Base-by-base conservation (phyloP, 164 flowering plant genomes). In the Piper longum region DNA sequence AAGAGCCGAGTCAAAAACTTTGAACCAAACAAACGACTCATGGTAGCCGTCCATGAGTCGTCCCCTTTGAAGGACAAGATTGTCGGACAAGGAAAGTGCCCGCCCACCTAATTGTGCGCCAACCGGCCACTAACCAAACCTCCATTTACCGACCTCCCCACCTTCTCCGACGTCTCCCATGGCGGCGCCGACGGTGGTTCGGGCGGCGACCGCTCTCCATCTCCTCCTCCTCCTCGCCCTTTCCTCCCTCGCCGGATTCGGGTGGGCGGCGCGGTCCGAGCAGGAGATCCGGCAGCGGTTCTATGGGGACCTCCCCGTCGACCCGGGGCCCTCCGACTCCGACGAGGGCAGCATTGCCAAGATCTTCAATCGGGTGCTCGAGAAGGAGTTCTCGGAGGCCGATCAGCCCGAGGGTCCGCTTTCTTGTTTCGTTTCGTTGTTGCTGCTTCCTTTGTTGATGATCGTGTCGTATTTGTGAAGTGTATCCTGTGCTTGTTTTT, bases 381-480 rank as follows among this genome's bases (percentile, higher is more conserved):
- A 89, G 80, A 89, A 89, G 67, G 98, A 93, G 77, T 93, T 93
- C 65, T 67, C 91, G 12, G 98, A 89, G 44, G 86, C 83, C 59
- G 96, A 92, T 66, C 89, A 82, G 64, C 85, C 89, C 64, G 90
- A 88, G 80, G 97, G 98, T 88, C 19, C 5, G 68, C 40, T 16
- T 11, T 5, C 48, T 11, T 11, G 58, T 44, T 14, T 62, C 44
- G 6, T 62, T 44, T 54, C 44, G 66, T 26, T 26, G 36, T 26
- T 26, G 36, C 2, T 26, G 36, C 36, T 8, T 60, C 48, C 40
- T 41, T 12, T 6, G 8, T 3, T 39, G 36, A 6, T 41, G 36
- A 26, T 26, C 36, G 36, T 26, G 36, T 26, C 36, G 36, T 26
- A 11, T 16, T 41, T 60, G 0, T 60, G n/a, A 14, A 6, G n/a